Conservation (phyloP, 306 rosid genomes). For the Lathyrus sativus region DNA sequence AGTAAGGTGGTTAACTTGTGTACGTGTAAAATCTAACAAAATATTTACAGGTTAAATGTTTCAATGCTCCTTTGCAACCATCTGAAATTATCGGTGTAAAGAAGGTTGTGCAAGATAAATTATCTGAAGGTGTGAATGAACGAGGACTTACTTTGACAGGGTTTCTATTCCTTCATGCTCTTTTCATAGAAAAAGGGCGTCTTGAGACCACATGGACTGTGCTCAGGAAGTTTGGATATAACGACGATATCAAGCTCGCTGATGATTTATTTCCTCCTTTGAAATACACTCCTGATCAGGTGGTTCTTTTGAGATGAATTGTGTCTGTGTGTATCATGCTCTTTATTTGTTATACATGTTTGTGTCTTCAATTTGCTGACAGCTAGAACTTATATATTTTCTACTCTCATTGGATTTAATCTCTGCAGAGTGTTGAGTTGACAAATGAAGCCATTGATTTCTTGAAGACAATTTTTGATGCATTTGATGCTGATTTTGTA, state of each 20-base stretch:
- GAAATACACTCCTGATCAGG: slow-evolving; percentile 86
- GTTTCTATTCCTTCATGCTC: slow-evolving; percentile 93
- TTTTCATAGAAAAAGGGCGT: slow-evolving; percentile 94
- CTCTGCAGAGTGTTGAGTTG: slow-evolving; percentile 91
- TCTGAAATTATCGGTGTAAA: slow-evolving; percentile 90
- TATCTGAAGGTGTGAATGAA: slow-evolving; percentile 96
- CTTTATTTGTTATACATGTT: slow-evolving; percentile 17
- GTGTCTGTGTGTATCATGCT: slow-evolving; percentile 1
- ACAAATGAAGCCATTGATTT: slow-evolving; percentile 88
- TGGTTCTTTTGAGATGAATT: slow-evolving; percentile 39
- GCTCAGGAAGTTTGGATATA: slow-evolving; percentile 92
- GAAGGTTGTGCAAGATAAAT: slow-evolving; percentile 89
- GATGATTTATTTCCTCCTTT: slow-evolving; percentile 75
- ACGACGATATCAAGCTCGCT: slow-evolving; percentile 88
- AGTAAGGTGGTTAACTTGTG: neutral
- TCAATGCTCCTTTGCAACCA: slow-evolving; percentile 96
- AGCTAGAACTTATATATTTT: slow-evolving; percentile 11
- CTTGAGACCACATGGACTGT: slow-evolving; percentile 99
- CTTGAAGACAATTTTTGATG: slow-evolving; percentile 75
- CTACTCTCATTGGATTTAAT: slow-evolving; percentile 36
- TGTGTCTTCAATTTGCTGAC: slow-evolving; percentile 17
- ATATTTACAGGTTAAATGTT: slow-evolving; percentile 84
- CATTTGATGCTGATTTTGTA: slow-evolving; percentile 72
- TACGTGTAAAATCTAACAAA: slow-evolving; percentile 34
- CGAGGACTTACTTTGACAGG: slow-evolving; percentile 97